Base-by-base conservation (phyloP, 306 rosid genomes). In the Prinsepia uniflora region DNA sequence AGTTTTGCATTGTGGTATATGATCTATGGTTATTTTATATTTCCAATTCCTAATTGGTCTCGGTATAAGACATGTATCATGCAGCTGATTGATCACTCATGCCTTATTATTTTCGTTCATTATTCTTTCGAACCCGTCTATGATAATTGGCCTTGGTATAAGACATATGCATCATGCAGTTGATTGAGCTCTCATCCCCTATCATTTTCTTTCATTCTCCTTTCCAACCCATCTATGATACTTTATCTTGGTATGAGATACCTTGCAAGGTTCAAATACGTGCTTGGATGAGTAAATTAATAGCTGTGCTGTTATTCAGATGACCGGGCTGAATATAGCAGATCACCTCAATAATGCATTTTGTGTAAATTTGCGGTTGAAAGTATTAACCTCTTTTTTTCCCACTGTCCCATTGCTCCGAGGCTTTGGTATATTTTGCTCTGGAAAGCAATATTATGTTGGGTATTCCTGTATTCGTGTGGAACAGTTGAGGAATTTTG, bases 1-100 rank as follows among this genome's bases (percentile, higher is more conserved):
- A 34, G 34, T 49, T 34, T 49, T 49, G n/a, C 1, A 6, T n/a
- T 47, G 57, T 46, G 49, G 14, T 10, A 45, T 45, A 45, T 1
- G 42, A 66, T 57, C 22, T 8, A 66, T 47, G 17, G 17, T 67
- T 30, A 47, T 50, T 14, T 48, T 15, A 30, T 15, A 30, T 67
- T 48, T 40, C 71, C 47, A 14, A 30, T 66, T 65, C 34, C 34
- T 65, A 65, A 65, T 13, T 46, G 34, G n/a, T n/a, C 57, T 47
- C 24, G 24, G 10, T 30, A 24, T 30, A 48, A 17, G 57, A 30
- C 42, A 7, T n/a, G 9, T n/a, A n/a, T 53, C 22, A 18, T 22
- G 24, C 11, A 4, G 30, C 3, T 10, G 60, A 55, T 55, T 50
- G 17, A 12, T 46, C 14, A 46, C 8, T 19, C 20, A 54, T 6